Percentiles rank a stretch among this genome's conserved stretches.
Evolutionary conservation across 2,329 filamentous ascomycete species (phyloP).

Genomic region (Colletotrichum phormii): DNA sequence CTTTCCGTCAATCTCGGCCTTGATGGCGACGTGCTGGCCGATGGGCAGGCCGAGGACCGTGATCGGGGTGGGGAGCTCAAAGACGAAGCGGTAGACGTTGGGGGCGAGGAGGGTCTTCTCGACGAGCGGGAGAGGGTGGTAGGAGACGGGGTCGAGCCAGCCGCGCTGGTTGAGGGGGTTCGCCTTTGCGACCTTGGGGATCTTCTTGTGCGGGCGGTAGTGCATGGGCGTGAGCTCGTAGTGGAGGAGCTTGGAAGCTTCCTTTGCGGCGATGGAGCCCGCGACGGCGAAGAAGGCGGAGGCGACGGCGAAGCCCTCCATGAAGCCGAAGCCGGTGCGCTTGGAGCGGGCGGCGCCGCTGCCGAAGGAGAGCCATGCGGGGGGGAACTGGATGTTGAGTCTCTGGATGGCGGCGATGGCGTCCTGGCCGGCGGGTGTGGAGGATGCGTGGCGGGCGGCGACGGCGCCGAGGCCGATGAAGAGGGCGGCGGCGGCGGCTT

Average conservation of each 20-base stretch:
- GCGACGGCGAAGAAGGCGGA: conserved; percentile 47
- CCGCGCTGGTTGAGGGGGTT: conserved; percentile 55
- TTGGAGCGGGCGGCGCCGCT: conserved; percentile 14
- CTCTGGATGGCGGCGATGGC: conserved; percentile 34
- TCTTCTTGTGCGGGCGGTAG: conserved; percentile 53
- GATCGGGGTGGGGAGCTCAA: conserved; percentile 56
- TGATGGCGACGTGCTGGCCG: conserved; percentile 67
- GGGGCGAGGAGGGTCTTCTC: conserved; percentile 54
- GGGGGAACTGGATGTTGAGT: conserved; percentile 32
- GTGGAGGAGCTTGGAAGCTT: conserved; percentile 46
- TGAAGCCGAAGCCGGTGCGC: conserved; percentile 45
- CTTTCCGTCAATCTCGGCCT: conserved; percentile 57
- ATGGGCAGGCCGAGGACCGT: conserved; percentile 65
- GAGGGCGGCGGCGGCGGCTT: conserved; percentile 37
- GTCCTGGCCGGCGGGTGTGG: conserved; percentile 30
- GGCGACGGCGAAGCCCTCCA: conserved; percentile 52
- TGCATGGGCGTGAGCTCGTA: conserved; percentile 46
- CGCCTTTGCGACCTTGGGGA: conserved; percentile 49
- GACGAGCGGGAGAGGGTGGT: conserved; percentile 57
- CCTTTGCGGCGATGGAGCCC: conserved; percentile 44
- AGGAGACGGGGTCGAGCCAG: conserved; percentile 62
- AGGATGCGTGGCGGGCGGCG: conserved; percentile 39
- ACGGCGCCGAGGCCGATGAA: conserved; percentile 39
- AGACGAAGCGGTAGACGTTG: conserved; percentile 59
- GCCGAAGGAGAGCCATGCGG: conserved; percentile 19